Evolutionary conservation across 2,329 filamentous ascomycete species (phyloP).

Genomic region (Trichophyton equinum): DNA sequence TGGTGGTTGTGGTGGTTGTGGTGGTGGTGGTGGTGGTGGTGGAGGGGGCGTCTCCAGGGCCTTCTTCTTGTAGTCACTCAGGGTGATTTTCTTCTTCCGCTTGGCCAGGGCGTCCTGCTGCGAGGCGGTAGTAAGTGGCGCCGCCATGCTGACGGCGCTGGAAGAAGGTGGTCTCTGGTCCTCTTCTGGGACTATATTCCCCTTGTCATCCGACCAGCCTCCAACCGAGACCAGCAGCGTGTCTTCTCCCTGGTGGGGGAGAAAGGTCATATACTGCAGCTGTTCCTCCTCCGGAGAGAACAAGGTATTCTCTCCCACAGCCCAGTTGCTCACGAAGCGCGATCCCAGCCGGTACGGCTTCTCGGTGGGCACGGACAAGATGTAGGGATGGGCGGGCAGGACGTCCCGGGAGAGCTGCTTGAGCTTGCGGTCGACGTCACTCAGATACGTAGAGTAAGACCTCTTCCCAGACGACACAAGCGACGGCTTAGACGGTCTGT

Average conservation of each 20-base stretch:
- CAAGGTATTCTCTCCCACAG: conserved; percentile 37
- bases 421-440: conserved; percentile 24
- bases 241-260: conserved; percentile 45
- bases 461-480: conserved; percentile 10
- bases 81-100: conserved; percentile 48
- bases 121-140: conserved; percentile 28
- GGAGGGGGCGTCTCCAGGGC: conserved; percentile 23
- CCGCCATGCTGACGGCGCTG: conserved; percentile 30
- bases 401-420: conserved; percentile 30
- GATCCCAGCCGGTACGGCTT: conserved; percentile 33
- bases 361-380: conserved; percentile 36
- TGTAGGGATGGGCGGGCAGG: conserved; percentile 34
- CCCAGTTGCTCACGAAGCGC: conserved; percentile 36
- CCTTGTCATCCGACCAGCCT: conserved; percentile 41
- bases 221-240: conserved; percentile 41
- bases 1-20: too few species aligned
- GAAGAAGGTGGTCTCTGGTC: conserved; percentile 17
- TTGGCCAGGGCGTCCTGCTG: conserved; percentile 21
- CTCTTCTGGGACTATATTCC: conserved; percentile 34
- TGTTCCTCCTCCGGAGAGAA: conserved; percentile 45
- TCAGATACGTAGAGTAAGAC: conserved; percentile 13
- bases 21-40: too few species aligned
- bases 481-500: conserved; percentile 6
- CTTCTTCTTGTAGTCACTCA: conserved; percentile 50
- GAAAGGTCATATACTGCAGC: conserved; percentile 51